Conservation (phyloP, 345 rosid genomes). For the Raphanus raphanistrum region DNA sequence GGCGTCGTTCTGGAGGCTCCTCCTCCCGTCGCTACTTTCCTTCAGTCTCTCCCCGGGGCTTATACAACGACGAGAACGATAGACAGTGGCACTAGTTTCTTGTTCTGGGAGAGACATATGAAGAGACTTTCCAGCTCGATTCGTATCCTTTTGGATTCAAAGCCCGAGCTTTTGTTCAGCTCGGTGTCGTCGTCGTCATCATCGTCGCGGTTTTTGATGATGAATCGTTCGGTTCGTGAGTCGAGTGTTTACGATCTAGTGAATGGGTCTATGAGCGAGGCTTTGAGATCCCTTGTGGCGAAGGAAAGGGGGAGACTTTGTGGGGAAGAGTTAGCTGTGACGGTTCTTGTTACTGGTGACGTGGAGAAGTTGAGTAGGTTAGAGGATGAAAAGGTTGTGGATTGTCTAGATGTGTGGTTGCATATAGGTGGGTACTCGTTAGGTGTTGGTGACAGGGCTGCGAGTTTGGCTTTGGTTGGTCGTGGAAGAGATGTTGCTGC, state of each 20-base stretch:
- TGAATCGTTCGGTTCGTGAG: constrained; percentile 40
- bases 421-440: constrained; percentile 62
- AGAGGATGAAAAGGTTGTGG: constrained; percentile 25
- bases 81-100: constrained; percentile 47
- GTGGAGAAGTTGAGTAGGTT: constrained; percentile 41
- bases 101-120: constrained; percentile 77
- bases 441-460: constrained; percentile 55
- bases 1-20: constrained; percentile 61
- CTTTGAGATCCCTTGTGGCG: constrained; percentile 45
- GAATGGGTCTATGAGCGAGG: constrained; percentile 46
- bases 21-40: constrained; percentile 61
- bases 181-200: constrained; percentile 24
- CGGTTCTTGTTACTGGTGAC: constrained; percentile 67
- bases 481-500: constrained; percentile 61
- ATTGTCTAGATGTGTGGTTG: constrained; percentile 55
- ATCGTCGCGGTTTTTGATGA: not conserved
- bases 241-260: constrained; percentile 47
- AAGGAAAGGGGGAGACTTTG: constrained; percentile 41
- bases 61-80: constrained; percentile 83
- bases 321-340: constrained; percentile 70
- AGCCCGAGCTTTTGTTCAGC: constrained; percentile 50
- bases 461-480: constrained; percentile 79
- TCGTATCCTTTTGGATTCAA: constrained; percentile 49
- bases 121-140: constrained; percentile 58
- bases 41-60: constrained; percentile 66